A percentile compares a stretch with the other conserved stretches of the same genome.
Conservation (phyloP, 2,329 filamentous ascomycete genomes). For the Lachnellula cervina region DNA sequence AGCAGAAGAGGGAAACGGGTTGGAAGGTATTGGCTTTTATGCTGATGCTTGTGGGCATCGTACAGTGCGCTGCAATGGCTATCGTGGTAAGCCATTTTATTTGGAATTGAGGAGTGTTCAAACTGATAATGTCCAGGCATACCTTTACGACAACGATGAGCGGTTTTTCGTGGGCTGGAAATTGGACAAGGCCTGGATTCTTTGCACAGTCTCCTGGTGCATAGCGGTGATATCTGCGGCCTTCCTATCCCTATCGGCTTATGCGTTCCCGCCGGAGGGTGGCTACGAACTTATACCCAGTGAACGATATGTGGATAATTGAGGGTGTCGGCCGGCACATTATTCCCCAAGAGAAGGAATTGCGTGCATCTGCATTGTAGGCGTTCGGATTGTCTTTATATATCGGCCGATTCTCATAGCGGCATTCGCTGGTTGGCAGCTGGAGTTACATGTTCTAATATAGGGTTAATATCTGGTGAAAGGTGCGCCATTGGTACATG, state of each 20-base stretch:
- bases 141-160: slow-evolving; percentile 76
- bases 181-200: slow-evolving; percentile 73
- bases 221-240: slow-evolving; percentile 49
- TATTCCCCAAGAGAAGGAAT: not conserved
- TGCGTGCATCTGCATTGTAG: not conserved
- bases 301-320: slow-evolving; percentile 17
- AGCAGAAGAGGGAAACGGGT: slow-evolving; percentile 72
- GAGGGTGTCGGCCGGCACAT: not conserved
- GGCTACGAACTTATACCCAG: slow-evolving; percentile 74
- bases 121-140: slow-evolving; percentile 52
- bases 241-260: slow-evolving; percentile 61
- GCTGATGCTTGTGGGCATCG: slow-evolving; percentile 58
- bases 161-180: slow-evolving; percentile 80
- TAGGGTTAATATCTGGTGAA: too few relatives aligned
- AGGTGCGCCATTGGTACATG: too few relatives aligned
- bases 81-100: slow-evolving; percentile 63
- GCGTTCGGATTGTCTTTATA: not conserved
- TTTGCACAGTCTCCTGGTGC: slow-evolving; percentile 55
- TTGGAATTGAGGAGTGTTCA: not conserved
- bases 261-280: slow-evolving; percentile 70
- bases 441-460: not conserved
- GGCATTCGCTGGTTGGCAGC: not conserved
- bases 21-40: slow-evolving; percentile 73
- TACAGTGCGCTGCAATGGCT: slow-evolving; percentile 72
- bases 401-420: not conserved